phyloP scores from a whole-genome alignment of 306 rosid species.

The Gillenia trifoliata region DNA sequence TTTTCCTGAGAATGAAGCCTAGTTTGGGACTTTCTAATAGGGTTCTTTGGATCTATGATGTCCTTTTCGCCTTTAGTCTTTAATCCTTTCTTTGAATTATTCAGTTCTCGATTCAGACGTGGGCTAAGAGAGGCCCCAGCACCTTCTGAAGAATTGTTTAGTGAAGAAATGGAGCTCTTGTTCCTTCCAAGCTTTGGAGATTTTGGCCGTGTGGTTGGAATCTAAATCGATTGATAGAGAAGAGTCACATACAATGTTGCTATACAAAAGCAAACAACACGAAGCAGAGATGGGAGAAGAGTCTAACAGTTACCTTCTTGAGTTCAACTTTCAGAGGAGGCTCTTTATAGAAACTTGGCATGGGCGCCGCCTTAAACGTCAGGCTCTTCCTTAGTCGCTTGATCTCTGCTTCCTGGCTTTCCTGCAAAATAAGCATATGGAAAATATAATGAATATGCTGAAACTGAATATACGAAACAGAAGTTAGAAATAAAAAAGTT shows the following conservation, averaged over 20 bases:
- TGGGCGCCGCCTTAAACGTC: slow-evolving; percentile 85
- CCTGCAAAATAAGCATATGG: slow-evolving; percentile 39
- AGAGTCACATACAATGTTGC: slow-evolving; percentile 5
- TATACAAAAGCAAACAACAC: not conserved
- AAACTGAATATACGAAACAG: not conserved
- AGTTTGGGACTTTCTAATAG: slow-evolving; percentile 41
- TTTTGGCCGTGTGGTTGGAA: slow-evolving; percentile 84
- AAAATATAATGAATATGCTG: not conserved
- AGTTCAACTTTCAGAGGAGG: slow-evolving; percentile 85
- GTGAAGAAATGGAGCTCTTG: slow-evolving; percentile 38
- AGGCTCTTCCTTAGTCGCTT: slow-evolving; percentile 74
- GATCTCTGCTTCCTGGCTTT: slow-evolving; percentile 81
- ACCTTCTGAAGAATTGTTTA: slow-evolving; percentile 41
- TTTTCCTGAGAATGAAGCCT: slow-evolving; percentile 42
- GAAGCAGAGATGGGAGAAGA: not conserved
- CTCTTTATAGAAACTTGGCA: slow-evolving; percentile 94
- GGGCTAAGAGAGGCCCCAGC: slow-evolving; percentile 44
- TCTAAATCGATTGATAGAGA: slow-evolving; percentile 35
- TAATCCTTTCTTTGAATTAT: slow-evolving; percentile 34
- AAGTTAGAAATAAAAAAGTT: not conserved
- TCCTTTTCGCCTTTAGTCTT: slow-evolving; percentile 36
- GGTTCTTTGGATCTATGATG: slow-evolving; percentile 44
- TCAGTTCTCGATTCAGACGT: slow-evolving; percentile 40
- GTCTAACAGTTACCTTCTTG: slow-evolving; percentile 56
- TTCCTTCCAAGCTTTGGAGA: slow-evolving; percentile 92